phyloP scores from a whole-genome alignment of 129 eudicot genomes.

The Artemisia argyi region DNA sequence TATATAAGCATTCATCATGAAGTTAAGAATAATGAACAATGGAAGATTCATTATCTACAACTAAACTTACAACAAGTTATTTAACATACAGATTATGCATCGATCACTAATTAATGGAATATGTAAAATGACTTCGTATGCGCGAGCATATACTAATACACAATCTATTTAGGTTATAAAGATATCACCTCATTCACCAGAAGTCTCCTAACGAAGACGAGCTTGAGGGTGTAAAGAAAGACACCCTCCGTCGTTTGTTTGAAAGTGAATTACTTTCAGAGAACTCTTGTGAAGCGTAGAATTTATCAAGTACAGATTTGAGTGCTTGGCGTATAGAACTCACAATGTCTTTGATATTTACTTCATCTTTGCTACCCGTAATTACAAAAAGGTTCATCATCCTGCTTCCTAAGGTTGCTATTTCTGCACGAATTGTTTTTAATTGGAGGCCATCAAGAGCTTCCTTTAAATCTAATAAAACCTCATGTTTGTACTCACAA shows the following conservation, averaged over 20 bases:
- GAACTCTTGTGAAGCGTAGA: conserved; percentile 74
- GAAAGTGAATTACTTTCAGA: conserved; percentile 42
- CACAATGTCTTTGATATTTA: conserved; percentile 36
- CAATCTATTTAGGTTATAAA: conserved; percentile 13
- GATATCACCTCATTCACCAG: conserved; percentile 47
- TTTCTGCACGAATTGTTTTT: conserved; percentile 56
- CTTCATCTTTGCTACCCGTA: conserved; percentile 51
- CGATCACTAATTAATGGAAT: conserved; percentile 7
- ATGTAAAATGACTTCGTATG: conserved; percentile 17
- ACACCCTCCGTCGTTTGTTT: conserved; percentile 71
- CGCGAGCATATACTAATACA: conserved; percentile 24
- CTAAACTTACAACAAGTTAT: conserved; percentile 16
- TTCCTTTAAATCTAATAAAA: conserved; percentile 59
- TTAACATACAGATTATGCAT: conserved; percentile 27
- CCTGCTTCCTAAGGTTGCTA: conserved; percentile 74
- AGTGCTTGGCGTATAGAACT: conserved; percentile 56
- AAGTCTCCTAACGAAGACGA: conserved; percentile 57
- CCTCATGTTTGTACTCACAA: conserved; percentile 72
- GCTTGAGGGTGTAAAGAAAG: conserved; percentile 51
- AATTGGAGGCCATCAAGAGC: conserved; percentile 63
- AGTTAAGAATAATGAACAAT: background rate
- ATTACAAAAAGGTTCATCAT: conserved; percentile 64
- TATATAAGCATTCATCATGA: background rate
- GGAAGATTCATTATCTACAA: conserved; percentile 13
- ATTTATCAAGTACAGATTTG: conserved; percentile 74